phyloP scores from a whole-genome alignment of 192 early-diverging fungal species.

The Kickxella alabastrina region DNA sequence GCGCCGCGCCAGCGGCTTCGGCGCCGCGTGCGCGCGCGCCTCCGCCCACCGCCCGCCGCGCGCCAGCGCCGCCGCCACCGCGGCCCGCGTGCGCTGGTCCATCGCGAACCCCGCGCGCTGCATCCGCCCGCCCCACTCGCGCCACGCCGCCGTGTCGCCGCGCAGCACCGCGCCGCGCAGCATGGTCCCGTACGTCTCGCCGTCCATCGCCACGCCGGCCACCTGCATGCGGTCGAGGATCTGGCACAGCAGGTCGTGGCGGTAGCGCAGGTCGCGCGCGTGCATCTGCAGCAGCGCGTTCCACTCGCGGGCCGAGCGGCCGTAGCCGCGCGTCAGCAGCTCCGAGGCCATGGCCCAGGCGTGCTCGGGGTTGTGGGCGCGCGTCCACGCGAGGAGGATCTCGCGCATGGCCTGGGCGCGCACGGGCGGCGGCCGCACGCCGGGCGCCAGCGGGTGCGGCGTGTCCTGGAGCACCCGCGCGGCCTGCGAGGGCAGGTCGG shows the following conservation, averaged over 20 bases:
- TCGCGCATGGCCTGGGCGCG: conserved; percentile 16
- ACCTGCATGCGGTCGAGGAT: conserved; percentile 19
- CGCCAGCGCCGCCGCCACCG: conserved; percentile 23
- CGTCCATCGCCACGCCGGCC: conserved; percentile 12
- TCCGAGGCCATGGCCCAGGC: conserved; percentile 21
- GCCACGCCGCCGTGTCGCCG: conserved; percentile 19
- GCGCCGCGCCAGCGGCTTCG: conserved; percentile 12
- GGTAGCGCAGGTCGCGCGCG: conserved; percentile 38
- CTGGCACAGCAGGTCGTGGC: conserved; percentile 20
- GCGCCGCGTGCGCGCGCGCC: conserved; percentile 21
- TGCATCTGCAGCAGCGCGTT: conserved; percentile 38
- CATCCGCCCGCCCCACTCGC: conserved; percentile 24
- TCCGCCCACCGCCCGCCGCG: conserved; percentile 27
- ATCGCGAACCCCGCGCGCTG: conserved; percentile 12
- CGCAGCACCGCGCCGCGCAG: conserved; percentile 37
- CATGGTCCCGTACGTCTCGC: conserved; percentile 35
- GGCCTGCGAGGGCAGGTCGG: conserved; percentile 24
- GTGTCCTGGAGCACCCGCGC: conserved; percentile 1
- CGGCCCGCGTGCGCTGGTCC: conserved; percentile 11
- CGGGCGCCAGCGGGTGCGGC: background rate
- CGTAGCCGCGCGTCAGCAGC: conserved; percentile 21
- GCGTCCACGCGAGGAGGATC: conserved; percentile 33
- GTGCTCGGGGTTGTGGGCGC: conserved; percentile 5
- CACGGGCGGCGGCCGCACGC: conserved; percentile 3
- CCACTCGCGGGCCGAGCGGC: conserved; percentile 23